phyloP scores from a whole-genome alignment of 768 basidiomycete species.

The Terana coerulea region DNA sequence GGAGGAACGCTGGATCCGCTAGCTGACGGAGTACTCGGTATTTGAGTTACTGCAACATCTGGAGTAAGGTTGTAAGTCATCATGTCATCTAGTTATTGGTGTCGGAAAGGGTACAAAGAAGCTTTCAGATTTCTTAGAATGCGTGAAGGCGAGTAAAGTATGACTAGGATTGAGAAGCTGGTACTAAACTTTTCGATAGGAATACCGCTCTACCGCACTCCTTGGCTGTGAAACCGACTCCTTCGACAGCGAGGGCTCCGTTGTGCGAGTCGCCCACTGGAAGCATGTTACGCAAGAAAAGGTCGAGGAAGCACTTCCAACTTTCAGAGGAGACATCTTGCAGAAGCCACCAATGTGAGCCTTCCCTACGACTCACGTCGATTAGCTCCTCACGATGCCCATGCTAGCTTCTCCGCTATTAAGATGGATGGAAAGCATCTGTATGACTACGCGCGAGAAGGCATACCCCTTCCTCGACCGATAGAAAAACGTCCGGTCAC shows the following conservation, averaged over 20 bases:
- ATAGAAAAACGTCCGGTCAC: constrained; percentile 84
- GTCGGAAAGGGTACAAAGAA: constrained; percentile 89
- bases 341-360: constrained; percentile 90
- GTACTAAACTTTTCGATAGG: constrained; percentile 50
- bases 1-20: constrained; percentile 96
- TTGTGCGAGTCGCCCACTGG: constrained; percentile 76
- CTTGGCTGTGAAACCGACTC: constrained; percentile 94
- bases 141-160: constrained; percentile 79
- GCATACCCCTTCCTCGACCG: constrained; percentile 89
- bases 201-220: constrained; percentile 87
- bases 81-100: constrained; percentile 66
- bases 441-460: constrained; percentile 92
- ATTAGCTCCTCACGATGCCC: constrained; percentile 10
- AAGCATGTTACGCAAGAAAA: constrained; percentile 76
- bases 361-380: constrained; percentile 3
- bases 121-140: constrained; percentile 77
- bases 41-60: constrained; percentile 1
- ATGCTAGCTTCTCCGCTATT: constrained; percentile 85
- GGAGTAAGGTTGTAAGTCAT: constrained; percentile 4
- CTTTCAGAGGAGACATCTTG: constrained; percentile 82
- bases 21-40: constrained; percentile 65
- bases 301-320: constrained; percentile 62
- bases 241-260: constrained; percentile 87
- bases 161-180: no score
- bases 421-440: constrained; percentile 98